Evolutionary conservation across 768 basidiomycete species (phyloP).

Genomic region (Xerocomellus amylosporus): DNA sequence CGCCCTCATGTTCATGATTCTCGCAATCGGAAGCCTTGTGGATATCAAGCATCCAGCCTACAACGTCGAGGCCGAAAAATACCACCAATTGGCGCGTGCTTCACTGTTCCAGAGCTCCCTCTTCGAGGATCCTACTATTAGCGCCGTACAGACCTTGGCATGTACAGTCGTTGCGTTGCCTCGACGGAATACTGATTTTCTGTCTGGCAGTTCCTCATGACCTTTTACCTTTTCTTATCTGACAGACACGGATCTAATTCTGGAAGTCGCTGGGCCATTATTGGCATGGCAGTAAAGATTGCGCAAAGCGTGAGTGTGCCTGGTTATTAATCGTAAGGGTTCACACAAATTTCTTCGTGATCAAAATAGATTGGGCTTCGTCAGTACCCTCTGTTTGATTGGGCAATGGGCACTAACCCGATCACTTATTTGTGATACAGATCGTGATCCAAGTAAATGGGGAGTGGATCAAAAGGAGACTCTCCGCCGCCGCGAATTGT

Average conservation of each 20-base stretch:
- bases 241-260: constrained; percentile 67
- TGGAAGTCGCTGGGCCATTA: constrained; percentile 63
- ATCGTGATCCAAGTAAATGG: constrained; percentile 70
- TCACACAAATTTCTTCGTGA: constrained; percentile 5
- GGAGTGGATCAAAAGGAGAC: constrained; percentile 56
- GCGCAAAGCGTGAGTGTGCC: constrained; percentile 60
- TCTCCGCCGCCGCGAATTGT: constrained; percentile 59
- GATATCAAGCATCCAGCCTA: constrained; percentile 55
- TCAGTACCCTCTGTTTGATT: constrained; percentile 34
- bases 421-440: constrained; percentile 31
- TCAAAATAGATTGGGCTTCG: constrained; percentile 61
- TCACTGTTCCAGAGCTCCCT: constrained; percentile 61
- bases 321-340: constrained; percentile 2
- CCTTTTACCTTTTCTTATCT: constrained; percentile 64
- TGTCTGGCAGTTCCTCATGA: constrained; percentile 57
- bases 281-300: constrained; percentile 68
- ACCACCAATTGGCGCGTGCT: constrained; percentile 63
- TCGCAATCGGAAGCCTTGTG: constrained; percentile 65
- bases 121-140: constrained; percentile 66
- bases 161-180: constrained; percentile 21
- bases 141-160: constrained; percentile 65
- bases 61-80: constrained; percentile 67
- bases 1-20: constrained; percentile 61
- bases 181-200: constrained; percentile 31
- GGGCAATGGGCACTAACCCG: constrained; percentile 1